Conservation (phyloP, 2,329 filamentous ascomycete species). For the Fusarium sp. region DNA sequence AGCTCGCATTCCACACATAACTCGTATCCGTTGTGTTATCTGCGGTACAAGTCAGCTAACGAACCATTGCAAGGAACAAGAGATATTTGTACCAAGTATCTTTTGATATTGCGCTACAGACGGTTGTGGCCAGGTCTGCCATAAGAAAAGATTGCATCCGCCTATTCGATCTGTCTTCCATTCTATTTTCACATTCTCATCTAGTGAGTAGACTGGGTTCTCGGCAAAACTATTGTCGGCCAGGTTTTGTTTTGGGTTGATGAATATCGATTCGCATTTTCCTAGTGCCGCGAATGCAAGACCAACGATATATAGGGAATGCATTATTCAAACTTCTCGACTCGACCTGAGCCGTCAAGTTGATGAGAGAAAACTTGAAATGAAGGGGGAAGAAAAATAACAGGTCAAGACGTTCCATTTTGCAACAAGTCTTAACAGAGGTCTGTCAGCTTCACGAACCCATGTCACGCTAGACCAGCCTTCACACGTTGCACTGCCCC, state of each 20-base stretch:
- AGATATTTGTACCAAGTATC: neutral
- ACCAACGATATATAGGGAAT: rapidly evolving
- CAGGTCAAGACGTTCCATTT: neutral
- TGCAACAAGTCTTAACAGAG: neutral
- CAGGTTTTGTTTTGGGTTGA: neutral
- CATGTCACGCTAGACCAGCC: slow-evolving; percentile 14
- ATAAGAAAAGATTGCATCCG: slow-evolving; percentile 4
- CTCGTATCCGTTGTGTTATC: neutral
- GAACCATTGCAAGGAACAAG: rapidly evolving
- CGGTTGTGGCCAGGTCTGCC: neutral
- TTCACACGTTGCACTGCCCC: neutral
- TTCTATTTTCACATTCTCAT: neutral
- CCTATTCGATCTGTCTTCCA: neutral
- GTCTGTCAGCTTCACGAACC: neutral
- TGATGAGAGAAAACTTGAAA: rapidly evolving
- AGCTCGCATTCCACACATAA: neutral
- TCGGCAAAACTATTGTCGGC: rapidly evolving
- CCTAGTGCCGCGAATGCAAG: rapidly evolving
- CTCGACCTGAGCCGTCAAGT: rapidly evolving
- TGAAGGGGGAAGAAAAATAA: neutral
- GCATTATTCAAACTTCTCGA: rapidly evolving
- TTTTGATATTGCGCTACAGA: neutral
- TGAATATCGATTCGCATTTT: neutral
- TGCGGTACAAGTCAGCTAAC: rapidly evolving
- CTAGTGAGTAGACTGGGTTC: neutral